These are phyloP conservation scores for Inga laurina DNA, from an alignment of 306 rosid genomes.

Conservation along the genomic window DNA sequence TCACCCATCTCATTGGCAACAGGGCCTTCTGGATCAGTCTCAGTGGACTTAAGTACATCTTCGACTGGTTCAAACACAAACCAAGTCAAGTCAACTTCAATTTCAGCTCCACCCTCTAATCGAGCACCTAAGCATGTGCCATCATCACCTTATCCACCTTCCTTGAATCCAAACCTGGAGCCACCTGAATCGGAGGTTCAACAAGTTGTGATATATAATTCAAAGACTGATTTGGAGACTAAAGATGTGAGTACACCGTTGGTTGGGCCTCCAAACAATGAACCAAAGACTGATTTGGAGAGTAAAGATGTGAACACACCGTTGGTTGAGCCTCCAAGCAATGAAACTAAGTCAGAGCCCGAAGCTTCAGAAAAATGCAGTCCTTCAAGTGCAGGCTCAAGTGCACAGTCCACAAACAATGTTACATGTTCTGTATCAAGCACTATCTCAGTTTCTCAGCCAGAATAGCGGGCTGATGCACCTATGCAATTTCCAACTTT, in stretches of 20 bases:
- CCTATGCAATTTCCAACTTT: constrained; percentile 43
- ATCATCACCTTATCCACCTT: constrained; percentile 32
- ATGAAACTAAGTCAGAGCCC: constrained; percentile 42
- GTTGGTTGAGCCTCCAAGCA: constrained; percentile 35
- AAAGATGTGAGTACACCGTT: constrained; percentile 33
- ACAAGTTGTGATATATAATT: constrained; percentile 27
- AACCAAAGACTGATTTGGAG: constrained; percentile 30
- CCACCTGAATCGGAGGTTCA: constrained; percentile 45
- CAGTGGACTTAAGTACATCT: constrained; percentile 39
- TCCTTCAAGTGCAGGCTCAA: constrained; percentile 9
- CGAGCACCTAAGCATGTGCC: constrained; percentile 40
- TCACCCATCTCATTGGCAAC: constrained; percentile 39
- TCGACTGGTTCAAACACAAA: constrained; percentile 36
- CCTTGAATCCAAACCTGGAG: constrained; percentile 35
- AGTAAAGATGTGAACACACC: constrained; percentile 35
- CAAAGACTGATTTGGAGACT: constrained; percentile 41
- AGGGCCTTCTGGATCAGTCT: constrained; percentile 38
- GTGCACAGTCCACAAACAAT: constrained; percentile 27
- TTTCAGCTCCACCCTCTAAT: constrained; percentile 40
- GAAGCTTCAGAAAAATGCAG: constrained; percentile 40
- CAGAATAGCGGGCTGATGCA: constrained; percentile 46
- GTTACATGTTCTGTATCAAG: constrained; percentile 36
- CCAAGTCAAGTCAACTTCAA: constrained; percentile 32
- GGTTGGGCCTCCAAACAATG: constrained; percentile 38
- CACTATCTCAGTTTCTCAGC: constrained; percentile 40